Conservation (phyloP, 1,284 basidiomycete genomes). For the Cutaneotrichosporon cavernicola region DNA sequence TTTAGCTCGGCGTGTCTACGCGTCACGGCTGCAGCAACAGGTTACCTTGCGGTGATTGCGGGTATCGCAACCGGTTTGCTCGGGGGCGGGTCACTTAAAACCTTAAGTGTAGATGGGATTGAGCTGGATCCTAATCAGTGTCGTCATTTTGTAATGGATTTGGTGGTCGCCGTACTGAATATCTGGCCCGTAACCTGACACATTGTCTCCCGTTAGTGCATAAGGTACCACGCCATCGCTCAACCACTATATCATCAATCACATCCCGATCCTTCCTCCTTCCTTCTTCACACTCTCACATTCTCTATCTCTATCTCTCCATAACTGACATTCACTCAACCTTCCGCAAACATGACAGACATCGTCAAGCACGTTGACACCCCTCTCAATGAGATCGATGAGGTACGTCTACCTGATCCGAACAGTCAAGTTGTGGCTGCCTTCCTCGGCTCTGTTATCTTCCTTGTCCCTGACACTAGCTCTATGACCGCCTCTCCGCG, state of each 20-base stretch:
- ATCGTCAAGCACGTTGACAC: conserved; percentile 26
- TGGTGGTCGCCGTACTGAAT: not conserved
- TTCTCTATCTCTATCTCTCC: not conserved
- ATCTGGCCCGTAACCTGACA: no score
- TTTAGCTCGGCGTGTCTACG: not conserved
- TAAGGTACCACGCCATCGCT: not conserved
- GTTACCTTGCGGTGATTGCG: no score
- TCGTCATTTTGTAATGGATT: not conserved
- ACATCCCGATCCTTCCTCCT: no score
- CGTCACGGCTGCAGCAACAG: no score
- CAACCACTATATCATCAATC: no score
- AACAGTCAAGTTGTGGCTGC: no score
- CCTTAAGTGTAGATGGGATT: not conserved
- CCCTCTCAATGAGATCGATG: conserved; percentile 26
- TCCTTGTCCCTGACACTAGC: conserved; percentile 40
- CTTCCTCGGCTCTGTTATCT: not conserved
- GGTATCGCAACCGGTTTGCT: not conserved
- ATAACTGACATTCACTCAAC: not conserved
- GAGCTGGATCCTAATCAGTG: not conserved
- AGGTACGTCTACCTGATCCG: conserved; percentile 11
- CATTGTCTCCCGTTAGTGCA: no score
- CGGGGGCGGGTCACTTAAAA: not conserved
- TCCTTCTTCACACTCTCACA: no score
- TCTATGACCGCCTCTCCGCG: conserved; percentile 55
- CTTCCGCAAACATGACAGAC: conserved; percentile 10